Conservation (phyloP, 768 basidiomycete species). For the Hypholoma fasciculare region DNA sequence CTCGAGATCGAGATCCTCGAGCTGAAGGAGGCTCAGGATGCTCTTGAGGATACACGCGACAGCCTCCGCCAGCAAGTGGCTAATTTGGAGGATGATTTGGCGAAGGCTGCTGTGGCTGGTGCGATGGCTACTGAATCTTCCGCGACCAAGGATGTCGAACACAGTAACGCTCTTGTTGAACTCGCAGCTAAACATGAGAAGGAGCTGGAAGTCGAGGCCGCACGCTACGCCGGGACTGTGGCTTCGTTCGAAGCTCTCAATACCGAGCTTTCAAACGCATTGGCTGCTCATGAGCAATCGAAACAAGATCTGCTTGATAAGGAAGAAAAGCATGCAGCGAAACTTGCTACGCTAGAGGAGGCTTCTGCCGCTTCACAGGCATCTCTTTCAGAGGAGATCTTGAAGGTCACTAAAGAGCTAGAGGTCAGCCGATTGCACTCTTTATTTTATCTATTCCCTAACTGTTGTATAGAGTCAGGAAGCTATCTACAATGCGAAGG, state of each 20-base stretch:
- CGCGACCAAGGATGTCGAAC: slow-evolving; percentile 47
- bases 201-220: slow-evolving; percentile 43
- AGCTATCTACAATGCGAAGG: slow-evolving; percentile 62
- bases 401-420: slow-evolving; percentile 58
- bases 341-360: slow-evolving; percentile 54
- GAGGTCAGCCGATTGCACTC: slow-evolving; percentile 45
- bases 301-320: slow-evolving; percentile 44
- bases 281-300: slow-evolving; percentile 48
- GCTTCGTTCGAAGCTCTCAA: slow-evolving; percentile 47
- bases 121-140: slow-evolving; percentile 49
- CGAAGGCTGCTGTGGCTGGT: slow-evolving; percentile 45
- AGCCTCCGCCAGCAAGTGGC: slow-evolving; percentile 46
- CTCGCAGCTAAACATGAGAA: slow-evolving; percentile 42
- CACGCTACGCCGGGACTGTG: slow-evolving; percentile 44
- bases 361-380: slow-evolving; percentile 48
- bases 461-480: slow-evolving; percentile 57
- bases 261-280: slow-evolving; percentile 43
- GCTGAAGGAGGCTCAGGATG: slow-evolving; percentile 69
- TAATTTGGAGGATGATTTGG: slow-evolving; percentile 53
- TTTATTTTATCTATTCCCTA: slow-evolving; percentile 6
- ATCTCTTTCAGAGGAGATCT: slow-evolving; percentile 55
- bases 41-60: slow-evolving; percentile 57
- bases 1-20: slow-evolving; percentile 82
- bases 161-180: slow-evolving; percentile 37
- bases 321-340: slow-evolving; percentile 44